phyloP scores from a whole-genome alignment of 441 rosid genomes.

The Populus hybrid region DNA sequence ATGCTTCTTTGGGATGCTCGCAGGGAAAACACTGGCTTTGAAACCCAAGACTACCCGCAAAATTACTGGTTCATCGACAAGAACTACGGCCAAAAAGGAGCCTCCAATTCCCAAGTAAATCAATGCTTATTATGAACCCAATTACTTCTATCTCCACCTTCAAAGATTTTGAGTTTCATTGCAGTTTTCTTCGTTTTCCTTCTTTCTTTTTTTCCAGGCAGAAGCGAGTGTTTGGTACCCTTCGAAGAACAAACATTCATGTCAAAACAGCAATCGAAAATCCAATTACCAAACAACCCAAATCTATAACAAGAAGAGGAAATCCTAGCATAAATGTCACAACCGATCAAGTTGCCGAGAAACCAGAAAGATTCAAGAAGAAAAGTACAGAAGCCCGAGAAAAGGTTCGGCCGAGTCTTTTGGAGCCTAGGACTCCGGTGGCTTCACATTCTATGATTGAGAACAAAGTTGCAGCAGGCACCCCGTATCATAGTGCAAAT shows the following conservation, averaged over 20 bases:
- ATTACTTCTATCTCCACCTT: not conserved
- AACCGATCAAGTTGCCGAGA: not conserved
- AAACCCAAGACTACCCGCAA: not conserved
- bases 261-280: slow-evolving; percentile 2
- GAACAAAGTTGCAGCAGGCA: not conserved
- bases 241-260: slow-evolving; percentile 10
- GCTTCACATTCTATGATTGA: slow-evolving; percentile 5
- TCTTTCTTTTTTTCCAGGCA: not conserved
- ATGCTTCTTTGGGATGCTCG: not conserved
- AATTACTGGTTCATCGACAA: not conserved
- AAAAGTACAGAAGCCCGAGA: too few relatives aligned
- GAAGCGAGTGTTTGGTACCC: slow-evolving; percentile 21
- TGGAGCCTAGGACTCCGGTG: not conserved
- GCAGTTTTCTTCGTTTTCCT: not conserved
- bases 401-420: too few relatives aligned
- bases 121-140: not conserved
- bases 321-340: not conserved
- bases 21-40: not conserved
- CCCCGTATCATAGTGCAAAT: slow-evolving; percentile 26
- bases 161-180: not conserved
- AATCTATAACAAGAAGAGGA: not conserved
- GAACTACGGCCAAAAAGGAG: not conserved
- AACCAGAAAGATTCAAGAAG: not conserved
- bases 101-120: slow-evolving; percentile 19
- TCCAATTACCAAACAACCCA: not conserved